phyloP scores from a whole-genome alignment of 257 asterid species.

The Scutellaria galericulata region DNA sequence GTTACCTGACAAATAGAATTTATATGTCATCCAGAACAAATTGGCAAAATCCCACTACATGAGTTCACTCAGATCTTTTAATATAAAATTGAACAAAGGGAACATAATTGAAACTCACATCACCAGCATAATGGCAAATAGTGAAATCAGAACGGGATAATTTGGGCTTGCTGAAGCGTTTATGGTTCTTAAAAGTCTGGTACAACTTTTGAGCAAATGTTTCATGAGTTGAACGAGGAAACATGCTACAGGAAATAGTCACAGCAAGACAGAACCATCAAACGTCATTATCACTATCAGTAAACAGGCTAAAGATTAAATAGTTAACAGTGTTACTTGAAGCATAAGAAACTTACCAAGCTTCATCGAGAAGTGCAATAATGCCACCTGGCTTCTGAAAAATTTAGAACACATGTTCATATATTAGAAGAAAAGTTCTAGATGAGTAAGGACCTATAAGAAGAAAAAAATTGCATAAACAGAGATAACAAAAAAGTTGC shows the following conservation, averaged over 20 bases:
- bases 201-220: constrained; percentile 96
- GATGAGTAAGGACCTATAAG: neutral
- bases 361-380: constrained; percentile 98
- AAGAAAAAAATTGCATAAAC: constrained; percentile 1
- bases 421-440: constrained; percentile 29
- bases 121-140: constrained; percentile 95
- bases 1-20: constrained; percentile 67
- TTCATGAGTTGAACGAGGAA: constrained; percentile 95
- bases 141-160: constrained; percentile 96
- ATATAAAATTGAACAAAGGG: neutral
- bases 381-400: constrained; percentile 98
- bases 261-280: constrained; percentile 33
- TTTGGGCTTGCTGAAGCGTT: constrained; percentile 97
- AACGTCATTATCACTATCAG: constrained; percentile 14
- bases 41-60: constrained; percentile 12
- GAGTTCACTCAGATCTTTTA: neutral
- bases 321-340: constrained; percentile 9
- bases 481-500: constrained; percentile 4
- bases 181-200: constrained; percentile 80
- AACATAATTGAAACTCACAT: constrained; percentile 59
- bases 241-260: constrained; percentile 68
- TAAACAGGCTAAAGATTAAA: constrained; percentile 15
- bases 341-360: constrained; percentile 67
- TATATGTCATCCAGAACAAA: constrained; percentile 28
- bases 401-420: constrained; percentile 30